These are phyloP conservation scores for Starmera quercuum DNA, from an alignment of 805 yeast genomes.

Conservation along the genomic window DNA sequence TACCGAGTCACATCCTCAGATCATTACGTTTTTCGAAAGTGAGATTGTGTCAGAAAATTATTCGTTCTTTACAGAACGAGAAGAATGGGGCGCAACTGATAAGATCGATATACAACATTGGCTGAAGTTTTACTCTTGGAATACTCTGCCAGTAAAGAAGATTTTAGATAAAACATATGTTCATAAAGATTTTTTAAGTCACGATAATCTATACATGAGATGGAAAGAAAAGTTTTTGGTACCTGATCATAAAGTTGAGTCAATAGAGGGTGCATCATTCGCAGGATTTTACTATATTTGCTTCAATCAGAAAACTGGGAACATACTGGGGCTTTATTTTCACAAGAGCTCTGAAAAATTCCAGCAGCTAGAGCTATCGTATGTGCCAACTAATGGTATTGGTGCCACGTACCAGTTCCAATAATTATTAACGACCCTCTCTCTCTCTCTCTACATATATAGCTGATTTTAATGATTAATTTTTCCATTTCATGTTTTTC, in stretches of 20 bases:
- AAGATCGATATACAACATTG: slow-evolving; percentile 60
- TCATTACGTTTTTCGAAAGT: slow-evolving; percentile 68
- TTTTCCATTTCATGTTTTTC: too few relatives aligned
- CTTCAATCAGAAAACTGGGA: slow-evolving; percentile 69
- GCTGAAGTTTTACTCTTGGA: slow-evolving; percentile 48
- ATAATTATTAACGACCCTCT: slow-evolving; percentile 1
- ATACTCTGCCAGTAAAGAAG: slow-evolving; percentile 8
- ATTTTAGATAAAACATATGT: slow-evolving; percentile 12
- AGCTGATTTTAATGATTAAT: too few relatives aligned
- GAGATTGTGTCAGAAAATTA: slow-evolving; percentile 50
- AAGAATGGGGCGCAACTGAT: slow-evolving; percentile 50
- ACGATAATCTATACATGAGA: slow-evolving; percentile 70
- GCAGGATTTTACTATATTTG: slow-evolving; percentile 91
- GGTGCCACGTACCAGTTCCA: slow-evolving; percentile 8
- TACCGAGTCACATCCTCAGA: slow-evolving; percentile 59
- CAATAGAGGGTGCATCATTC: slow-evolving; percentile 67
- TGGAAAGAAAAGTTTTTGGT: slow-evolving; percentile 90
- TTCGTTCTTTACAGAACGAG: slow-evolving; percentile 31
- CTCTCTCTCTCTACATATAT: too few relatives aligned
- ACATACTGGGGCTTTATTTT: slow-evolving; percentile 74
- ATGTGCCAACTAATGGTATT: slow-evolving; percentile 2
- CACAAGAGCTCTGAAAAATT: slow-evolving; percentile 68
- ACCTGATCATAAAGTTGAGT: slow-evolving; percentile 57
- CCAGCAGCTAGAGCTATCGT: slow-evolving; percentile 61
- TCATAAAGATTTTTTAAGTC: slow-evolving; percentile 23